phyloP scores from a whole-genome alignment of 345 rosid species.

The Schrenkiella parvula region DNA sequence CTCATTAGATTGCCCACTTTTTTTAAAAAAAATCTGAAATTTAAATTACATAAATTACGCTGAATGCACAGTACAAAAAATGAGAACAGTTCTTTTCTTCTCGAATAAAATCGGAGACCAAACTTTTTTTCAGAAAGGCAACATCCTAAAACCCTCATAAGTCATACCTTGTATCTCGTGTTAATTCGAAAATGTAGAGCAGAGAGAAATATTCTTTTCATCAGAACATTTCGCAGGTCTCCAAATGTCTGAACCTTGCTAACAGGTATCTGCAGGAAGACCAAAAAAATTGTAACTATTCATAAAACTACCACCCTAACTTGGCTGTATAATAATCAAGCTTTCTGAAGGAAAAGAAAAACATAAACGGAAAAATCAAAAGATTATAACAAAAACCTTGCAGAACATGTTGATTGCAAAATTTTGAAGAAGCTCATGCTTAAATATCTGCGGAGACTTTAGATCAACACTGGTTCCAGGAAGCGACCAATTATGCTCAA shows the following conservation, averaged over 20 bases:
- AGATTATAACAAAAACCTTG: conserved; percentile 53
- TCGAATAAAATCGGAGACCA: not conserved
- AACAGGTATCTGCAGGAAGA: conserved; percentile 82
- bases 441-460: conserved; percentile 92
- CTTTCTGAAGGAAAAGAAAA: not conserved
- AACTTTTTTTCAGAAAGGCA: not conserved
- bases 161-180: conserved; percentile 91
- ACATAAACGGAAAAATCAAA: not conserved
- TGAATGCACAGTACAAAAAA: not conserved
- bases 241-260: conserved; percentile 80
- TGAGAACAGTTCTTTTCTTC: not conserved
- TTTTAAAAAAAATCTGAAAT: not conserved
- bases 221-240: conserved; percentile 88
- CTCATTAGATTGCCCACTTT: not conserved
- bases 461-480: conserved; percentile 54
- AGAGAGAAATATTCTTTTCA: conserved; percentile 98
- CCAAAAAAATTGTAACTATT: not conserved
- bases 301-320: not conserved
- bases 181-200: conserved; percentile 98
- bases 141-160: not conserved
- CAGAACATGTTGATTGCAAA: conserved; percentile 96
- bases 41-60: too few relatives aligned
- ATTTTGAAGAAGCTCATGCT: conserved; percentile 97
- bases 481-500: conserved; percentile 93
- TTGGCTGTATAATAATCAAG: not conserved